These are phyloP conservation scores for Meyerozyma sp. DNA, from an alignment of 1,139 yeast genomes.

Conservation along the genomic window DNA sequence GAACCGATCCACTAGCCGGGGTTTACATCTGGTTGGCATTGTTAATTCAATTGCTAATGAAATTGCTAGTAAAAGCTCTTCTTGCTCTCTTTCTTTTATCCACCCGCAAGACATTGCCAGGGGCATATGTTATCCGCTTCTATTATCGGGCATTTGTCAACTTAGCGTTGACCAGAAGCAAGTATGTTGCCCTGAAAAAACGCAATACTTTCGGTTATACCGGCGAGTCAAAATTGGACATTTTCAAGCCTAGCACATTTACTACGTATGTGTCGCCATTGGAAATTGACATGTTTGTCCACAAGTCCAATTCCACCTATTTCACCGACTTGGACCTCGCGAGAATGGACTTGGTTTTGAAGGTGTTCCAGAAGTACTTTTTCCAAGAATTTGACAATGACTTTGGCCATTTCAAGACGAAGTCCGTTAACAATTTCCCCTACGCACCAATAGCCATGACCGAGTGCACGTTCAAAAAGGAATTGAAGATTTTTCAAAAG, in stretches of 20 bases:
- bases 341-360: slow-evolving; percentile 57
- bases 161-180: slow-evolving; percentile 30
- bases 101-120: slow-evolving; percentile 60
- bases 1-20: too few relatives aligned
- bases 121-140: slow-evolving; percentile 62
- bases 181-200: slow-evolving; percentile 17
- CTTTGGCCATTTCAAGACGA: slow-evolving; percentile 24
- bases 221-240: slow-evolving; percentile 17
- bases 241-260: slow-evolving; percentile 43
- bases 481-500: slow-evolving; percentile 60
- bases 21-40: too few relatives aligned
- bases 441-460: slow-evolving; percentile 78
- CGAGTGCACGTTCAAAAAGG: slow-evolving; percentile 62
- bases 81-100: slow-evolving; percentile 9
- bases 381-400: slow-evolving; percentile 37
- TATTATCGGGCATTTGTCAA: slow-evolving; percentile 40
- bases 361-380: slow-evolving; percentile 49
- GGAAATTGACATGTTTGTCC: slow-evolving; percentile 82
- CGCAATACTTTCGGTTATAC: slow-evolving; percentile 31
- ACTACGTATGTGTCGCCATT: slow-evolving; percentile 63
- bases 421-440: slow-evolving; percentile 38
- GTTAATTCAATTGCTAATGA: background rate
- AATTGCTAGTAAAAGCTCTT: background rate
- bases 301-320: slow-evolving; percentile 84
- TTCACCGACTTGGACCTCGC: slow-evolving; percentile 80